Percentiles rank a stretch among this genome's conserved stretches.
Conservation (phyloP, 345 rosid species). For the Passiflora organensis region DNA sequence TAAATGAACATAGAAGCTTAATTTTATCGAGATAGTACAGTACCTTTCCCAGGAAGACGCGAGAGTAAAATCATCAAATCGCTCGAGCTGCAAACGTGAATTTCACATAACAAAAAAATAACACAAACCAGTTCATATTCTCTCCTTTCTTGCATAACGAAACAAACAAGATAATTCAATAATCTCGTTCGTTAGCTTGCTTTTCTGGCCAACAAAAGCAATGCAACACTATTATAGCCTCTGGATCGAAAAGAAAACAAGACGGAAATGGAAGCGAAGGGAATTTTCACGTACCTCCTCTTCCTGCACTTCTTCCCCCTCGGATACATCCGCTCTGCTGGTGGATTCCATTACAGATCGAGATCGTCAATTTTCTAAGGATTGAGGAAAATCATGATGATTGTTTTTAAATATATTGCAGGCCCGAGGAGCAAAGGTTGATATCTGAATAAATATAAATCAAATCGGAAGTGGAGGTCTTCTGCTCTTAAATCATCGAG, state of each 20-base stretch:
- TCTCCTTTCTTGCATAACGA: not conserved
- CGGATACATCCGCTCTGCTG: constrained; percentile 36
- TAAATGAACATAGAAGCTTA: not conserved
- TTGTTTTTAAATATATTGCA: too few species aligned
- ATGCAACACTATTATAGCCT: too few species aligned
- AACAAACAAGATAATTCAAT: not conserved
- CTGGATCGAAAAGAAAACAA: too few species aligned
- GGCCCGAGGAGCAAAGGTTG: too few species aligned
- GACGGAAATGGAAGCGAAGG: not conserved
- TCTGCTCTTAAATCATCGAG: too few species aligned
- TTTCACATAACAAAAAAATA: not conserved
- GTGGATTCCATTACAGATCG: constrained; percentile 57
- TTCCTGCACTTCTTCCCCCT: constrained; percentile 46
- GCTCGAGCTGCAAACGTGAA: constrained; percentile 50
- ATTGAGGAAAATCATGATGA: not conserved
- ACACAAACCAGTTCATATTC: constrained; percentile 2
- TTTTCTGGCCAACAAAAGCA: too few species aligned
- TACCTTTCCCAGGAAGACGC: constrained; percentile 99
- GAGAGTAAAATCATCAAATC: constrained; percentile 92
- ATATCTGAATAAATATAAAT: too few species aligned
- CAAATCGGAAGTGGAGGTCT: too few species aligned
- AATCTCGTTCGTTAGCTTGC: too few species aligned
- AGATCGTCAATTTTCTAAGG: not conserved
- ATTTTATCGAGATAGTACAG: not conserved
- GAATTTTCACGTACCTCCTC: constrained; percentile 37